Conservation (phyloP, 2,329 filamentous ascomycete species). For the Trichothecium sympodiale region DNA sequence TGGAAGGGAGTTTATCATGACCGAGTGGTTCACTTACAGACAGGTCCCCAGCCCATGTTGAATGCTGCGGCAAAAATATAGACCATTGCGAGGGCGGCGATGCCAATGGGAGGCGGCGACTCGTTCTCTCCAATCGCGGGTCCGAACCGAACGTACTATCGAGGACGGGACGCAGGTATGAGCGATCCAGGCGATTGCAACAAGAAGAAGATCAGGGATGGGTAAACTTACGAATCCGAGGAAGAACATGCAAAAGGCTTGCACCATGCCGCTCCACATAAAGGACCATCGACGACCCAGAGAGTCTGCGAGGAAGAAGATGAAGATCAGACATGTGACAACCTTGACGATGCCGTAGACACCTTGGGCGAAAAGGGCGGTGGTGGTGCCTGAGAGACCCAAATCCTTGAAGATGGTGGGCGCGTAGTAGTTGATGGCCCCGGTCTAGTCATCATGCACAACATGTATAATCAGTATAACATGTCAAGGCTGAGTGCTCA, state of each 20-base stretch:
- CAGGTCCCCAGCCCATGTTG: constrained; percentile 51
- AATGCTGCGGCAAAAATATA: constrained; percentile 54
- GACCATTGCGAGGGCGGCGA: constrained; percentile 47
- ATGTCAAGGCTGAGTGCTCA: too few species aligned
- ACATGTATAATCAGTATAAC: too few species aligned
- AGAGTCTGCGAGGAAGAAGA: constrained; percentile 52
- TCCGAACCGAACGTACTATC: constrained; percentile 39
- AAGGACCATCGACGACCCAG: constrained; percentile 42
- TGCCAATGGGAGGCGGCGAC: constrained; percentile 30
- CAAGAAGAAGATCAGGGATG: neutral
- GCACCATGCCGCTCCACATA: constrained; percentile 14
- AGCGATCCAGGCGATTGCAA: neutral
- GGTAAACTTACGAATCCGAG: constrained; percentile 32
- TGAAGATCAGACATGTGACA: constrained; percentile 46
- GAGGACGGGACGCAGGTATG: neutral
- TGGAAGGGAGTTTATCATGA: constrained; percentile 3
- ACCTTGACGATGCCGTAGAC: constrained; percentile 61
- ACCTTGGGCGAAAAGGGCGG: constrained; percentile 55
- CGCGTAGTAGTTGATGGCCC: constrained; percentile 45
- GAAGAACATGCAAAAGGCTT: constrained; percentile 40
- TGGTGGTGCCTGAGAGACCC: constrained; percentile 37
- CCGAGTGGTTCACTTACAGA: constrained; percentile 40
- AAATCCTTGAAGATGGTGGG: constrained; percentile 51
- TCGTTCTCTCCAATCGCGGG: constrained; percentile 21
- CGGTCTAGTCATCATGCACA: constrained; percentile 9